Evolutionary conservation across 768 basidiomycete species (phyloP).

Genomic region (Trametes villosa): DNA sequence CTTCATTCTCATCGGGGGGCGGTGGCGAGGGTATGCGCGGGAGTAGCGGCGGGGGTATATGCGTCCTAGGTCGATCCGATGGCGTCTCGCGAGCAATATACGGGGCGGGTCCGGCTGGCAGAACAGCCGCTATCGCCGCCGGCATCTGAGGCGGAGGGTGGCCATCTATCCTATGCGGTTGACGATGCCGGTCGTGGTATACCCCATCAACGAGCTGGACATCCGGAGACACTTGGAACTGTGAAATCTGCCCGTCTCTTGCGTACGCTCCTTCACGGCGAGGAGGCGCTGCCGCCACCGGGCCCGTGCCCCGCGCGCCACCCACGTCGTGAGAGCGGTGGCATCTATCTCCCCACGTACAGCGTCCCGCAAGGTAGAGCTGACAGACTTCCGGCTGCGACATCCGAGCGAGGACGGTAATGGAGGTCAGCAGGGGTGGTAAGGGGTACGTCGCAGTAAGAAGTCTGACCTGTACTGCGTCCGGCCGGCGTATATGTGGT

Average conservation of each 20-base stretch:
- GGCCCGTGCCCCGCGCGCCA: neutral
- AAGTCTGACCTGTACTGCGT: neutral
- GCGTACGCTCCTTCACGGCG: neutral
- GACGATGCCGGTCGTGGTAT: neutral
- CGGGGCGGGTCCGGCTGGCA: neutral
- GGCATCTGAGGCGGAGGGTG: neutral
- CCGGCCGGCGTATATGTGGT: neutral
- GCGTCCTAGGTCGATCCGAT: too few species aligned
- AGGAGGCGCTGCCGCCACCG: neutral
- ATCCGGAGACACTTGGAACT: neutral
- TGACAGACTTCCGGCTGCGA: slow-evolving; percentile 9
- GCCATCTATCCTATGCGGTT: neutral
- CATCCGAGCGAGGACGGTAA: neutral
- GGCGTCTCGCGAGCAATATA: neutral
- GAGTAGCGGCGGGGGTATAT: neutral
- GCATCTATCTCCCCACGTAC: slow-evolving; percentile 11
- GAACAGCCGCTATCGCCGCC: neutral
- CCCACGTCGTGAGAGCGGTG: slow-evolving; percentile 1
- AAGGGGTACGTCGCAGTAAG: neutral
- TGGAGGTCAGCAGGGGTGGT: neutral
- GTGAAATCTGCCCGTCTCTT: neutral
- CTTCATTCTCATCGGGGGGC: too few species aligned
- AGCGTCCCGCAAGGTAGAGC: slow-evolving; percentile 9
- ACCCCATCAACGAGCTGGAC: neutral
- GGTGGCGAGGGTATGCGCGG: neutral